Percentiles rank a stretch among this genome's conserved stretches.
Conservation (phyloP, 2,329 filamentous ascomycete species). For the Fusarium xylarioides region DNA sequence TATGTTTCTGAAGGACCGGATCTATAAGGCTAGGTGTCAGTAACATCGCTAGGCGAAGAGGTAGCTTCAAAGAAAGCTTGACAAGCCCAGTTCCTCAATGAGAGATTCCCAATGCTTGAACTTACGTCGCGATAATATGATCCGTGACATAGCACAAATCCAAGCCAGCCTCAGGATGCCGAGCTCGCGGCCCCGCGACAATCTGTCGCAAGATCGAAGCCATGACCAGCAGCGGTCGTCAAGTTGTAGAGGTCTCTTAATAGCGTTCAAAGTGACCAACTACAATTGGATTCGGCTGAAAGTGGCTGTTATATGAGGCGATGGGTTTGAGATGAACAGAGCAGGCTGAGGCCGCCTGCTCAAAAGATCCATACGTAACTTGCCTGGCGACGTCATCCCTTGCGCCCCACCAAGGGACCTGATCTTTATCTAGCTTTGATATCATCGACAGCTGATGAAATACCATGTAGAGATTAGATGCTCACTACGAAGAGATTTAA, state of each 20-base stretch:
- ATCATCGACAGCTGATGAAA: conserved; percentile 3
- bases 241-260: too few species aligned
- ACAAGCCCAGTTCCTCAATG: too few species aligned
- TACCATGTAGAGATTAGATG: not conserved
- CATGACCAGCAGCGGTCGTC: conserved; percentile 53
- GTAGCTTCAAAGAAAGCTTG: too few species aligned
- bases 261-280: not conserved
- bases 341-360: conserved; percentile 14
- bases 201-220: conserved; percentile 87
- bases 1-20: conserved; percentile 92
- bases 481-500: too few species aligned
- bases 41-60: not conserved
- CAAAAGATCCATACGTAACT: conserved; percentile 1
- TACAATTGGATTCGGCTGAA: not conserved
- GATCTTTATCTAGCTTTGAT: conserved; percentile 1
- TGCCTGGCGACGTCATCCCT: conserved; percentile 37
- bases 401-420: conserved; percentile 24
- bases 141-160: conserved; percentile 97
- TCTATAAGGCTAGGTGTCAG: conserved; percentile 57
- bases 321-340: not conserved
- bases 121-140: conserved; percentile 72
- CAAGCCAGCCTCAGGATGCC: conserved; percentile 86
- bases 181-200: conserved; percentile 84
- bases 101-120: not conserved
- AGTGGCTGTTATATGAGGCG: not conserved